Base-by-base conservation (phyloP, 345 rosid species). In the Salix caprea region DNA sequence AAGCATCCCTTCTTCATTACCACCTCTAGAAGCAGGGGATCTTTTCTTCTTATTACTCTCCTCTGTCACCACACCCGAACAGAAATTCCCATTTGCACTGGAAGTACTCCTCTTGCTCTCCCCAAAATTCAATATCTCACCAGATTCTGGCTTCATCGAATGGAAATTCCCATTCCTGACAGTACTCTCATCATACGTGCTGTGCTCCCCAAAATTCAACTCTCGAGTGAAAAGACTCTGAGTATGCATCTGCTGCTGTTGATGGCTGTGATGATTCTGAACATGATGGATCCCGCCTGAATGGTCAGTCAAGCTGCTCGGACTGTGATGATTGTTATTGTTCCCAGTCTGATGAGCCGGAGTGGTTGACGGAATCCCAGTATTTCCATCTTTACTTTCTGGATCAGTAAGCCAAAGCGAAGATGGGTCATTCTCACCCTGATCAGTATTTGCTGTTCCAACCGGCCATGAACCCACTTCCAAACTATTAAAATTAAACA, bases 391-490 rank as follows among this genome's bases (percentile, higher is more conserved):
- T 75, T 87, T 89, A 36, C 81, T 71, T 39, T 89, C 96, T 6
- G 97, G 93, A 39, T 93, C 95, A 68, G 73, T 88, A 73, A 94
- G 87, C 98, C 98, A 94, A 37, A 89, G 76, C 4, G 87, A 77
- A 23, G 89, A 78, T 0, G 93, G 97, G 60, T 94, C 97, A 73
- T 85, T 92, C 85, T 96, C 99, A 2, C 92, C 98, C 81, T 96
- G 93, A 83, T 92, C 91, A 2, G 86, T 81, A 61, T 81, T 87
- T 42, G 80, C 72, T 37, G 79, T 75, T 62, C 78, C 82, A 74
- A 84, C 40, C 65, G 84, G 84, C 89, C 91, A 90, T 2, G 88
- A 83, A 76, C 85, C 93, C 42, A 89, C 83, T 23, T 91, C 92
- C 44, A 84, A 69, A 60, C 84, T 82, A 69, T 82, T 82, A 82